These are phyloP conservation scores for Eutypa lata DNA, from an alignment of 2,329 filamentous ascomycete genomes.

Conservation along the genomic window DNA sequence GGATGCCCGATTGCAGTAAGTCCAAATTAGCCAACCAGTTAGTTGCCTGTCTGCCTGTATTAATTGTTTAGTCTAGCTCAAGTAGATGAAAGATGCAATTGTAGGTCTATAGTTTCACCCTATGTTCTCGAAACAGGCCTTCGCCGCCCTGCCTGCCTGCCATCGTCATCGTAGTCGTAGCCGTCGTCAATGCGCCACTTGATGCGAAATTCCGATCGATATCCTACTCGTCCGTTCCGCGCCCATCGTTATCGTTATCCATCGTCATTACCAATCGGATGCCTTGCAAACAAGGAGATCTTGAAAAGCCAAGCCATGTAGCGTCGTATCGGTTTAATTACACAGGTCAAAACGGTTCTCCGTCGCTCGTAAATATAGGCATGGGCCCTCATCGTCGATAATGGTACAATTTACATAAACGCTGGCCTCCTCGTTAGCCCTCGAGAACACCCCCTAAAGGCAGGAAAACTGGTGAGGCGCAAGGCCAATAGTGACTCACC, in stretches of 20 bases:
- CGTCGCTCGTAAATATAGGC: background rate
- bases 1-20: background rate
- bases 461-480: too few relatives aligned
- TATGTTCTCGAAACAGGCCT: background rate
- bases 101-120: background rate
- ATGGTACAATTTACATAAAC: background rate
- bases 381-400: background rate
- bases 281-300: background rate
- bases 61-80: background rate
- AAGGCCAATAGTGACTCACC: slow-evolving; percentile 48
- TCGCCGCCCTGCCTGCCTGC: background rate
- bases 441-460: too few relatives aligned
- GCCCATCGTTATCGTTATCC: background rate
- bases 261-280: background rate
- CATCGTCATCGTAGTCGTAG: too few relatives aligned
- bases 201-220: background rate
- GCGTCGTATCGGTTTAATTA: background rate
- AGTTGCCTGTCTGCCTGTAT: background rate
- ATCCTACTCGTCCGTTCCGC: background rate
- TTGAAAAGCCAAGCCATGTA: background rate
- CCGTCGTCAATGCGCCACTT: background rate
- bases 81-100: background rate
- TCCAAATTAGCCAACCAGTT: background rate
- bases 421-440: background rate
- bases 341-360: background rate